Conservation (phyloP, 108 stramenopile species). For the Cyclotella sp. region DNA sequence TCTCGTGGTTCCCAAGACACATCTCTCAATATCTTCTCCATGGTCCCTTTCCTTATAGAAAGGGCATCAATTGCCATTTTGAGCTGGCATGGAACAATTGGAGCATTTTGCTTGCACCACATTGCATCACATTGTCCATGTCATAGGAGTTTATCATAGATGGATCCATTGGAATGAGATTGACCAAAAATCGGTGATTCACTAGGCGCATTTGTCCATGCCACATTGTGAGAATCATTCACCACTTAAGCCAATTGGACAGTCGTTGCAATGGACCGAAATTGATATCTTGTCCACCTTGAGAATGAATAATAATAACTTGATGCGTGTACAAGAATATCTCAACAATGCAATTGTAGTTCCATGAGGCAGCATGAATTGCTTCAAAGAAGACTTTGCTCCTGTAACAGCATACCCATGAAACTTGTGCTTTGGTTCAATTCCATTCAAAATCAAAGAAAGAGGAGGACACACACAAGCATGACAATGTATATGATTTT, state of each 20-base stretch:
- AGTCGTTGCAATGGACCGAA: constrained; percentile 49
- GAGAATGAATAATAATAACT: constrained; percentile 40
- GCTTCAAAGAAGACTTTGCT: constrained; percentile 11
- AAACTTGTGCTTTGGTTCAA: constrained; percentile 2
- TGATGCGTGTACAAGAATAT: constrained; percentile 66
- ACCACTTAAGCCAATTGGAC: constrained; percentile 49
- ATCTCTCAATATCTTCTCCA: constrained; percentile 15
- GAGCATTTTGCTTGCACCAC: constrained; percentile 65
- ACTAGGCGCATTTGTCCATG: constrained; percentile 28
- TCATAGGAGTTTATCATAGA: constrained; percentile 22
- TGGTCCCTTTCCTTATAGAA: neutral
- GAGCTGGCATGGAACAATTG: constrained; percentile 63
- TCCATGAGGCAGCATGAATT: constrained; percentile 26
- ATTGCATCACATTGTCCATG: constrained; percentile 26
- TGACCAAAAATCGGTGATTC: constrained; percentile 22
- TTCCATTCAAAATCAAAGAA: constrained; percentile 20
- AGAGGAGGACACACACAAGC: constrained; percentile 58
- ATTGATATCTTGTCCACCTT: neutral
- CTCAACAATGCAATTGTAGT: constrained; percentile 54
- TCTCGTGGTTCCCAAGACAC: constrained; percentile 23
- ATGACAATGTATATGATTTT: constrained; percentile 74
- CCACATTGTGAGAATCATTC: constrained; percentile 31
- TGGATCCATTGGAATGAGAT: constrained; percentile 16
- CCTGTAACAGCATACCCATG: constrained; percentile 48
- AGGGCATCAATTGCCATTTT: constrained; percentile 44